Percentiles rank a stretch among this genome's conserved stretches.
Conservation (phyloP, 1,139 yeast genomes). For the Saccharomyces hybrid region DNA sequence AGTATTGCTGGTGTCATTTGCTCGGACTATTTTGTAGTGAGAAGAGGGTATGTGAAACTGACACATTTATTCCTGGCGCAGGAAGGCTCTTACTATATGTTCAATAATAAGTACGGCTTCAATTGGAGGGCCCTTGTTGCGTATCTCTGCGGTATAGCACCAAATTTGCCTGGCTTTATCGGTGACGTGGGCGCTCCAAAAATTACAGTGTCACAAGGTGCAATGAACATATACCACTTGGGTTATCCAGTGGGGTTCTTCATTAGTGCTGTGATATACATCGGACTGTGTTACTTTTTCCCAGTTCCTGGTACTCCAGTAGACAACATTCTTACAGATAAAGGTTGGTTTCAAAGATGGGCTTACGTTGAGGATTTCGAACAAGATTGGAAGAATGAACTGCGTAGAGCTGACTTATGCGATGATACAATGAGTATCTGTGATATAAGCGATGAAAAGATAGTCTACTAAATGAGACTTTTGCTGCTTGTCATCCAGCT, state of each 20-base stretch:
- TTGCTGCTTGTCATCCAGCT: not conserved
- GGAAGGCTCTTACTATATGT: constrained; percentile 44
- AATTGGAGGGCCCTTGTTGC: constrained; percentile 79
- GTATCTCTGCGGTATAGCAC: constrained; percentile 64
- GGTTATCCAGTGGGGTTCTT: constrained; percentile 71
- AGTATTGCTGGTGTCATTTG: constrained; percentile 80
- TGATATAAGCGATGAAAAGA: constrained; percentile 15
- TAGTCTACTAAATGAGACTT: constrained; percentile 11
- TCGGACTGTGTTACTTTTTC: constrained; percentile 40
- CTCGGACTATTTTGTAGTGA: constrained; percentile 66
- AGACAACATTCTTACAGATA: constrained; percentile 34
- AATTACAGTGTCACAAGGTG: constrained; percentile 60
- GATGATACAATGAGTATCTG: constrained; percentile 19
- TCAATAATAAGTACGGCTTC: constrained; percentile 48
- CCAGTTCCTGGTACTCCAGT: constrained; percentile 55
- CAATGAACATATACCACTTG: constrained; percentile 60
- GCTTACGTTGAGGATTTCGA: constrained; percentile 53
- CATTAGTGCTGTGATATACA: constrained; percentile 45
- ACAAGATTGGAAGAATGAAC: constrained; percentile 28
- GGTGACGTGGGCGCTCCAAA: constrained; percentile 56
- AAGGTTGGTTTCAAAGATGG: constrained; percentile 46
- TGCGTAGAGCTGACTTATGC: constrained; percentile 14
- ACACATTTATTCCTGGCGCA: constrained; percentile 54
- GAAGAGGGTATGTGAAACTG: constrained; percentile 60
- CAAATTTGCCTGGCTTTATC: constrained; percentile 80